Evolutionary conservation across 139 green algal genomes (phyloP).

Genomic region (Chlorella sp.): DNA sequence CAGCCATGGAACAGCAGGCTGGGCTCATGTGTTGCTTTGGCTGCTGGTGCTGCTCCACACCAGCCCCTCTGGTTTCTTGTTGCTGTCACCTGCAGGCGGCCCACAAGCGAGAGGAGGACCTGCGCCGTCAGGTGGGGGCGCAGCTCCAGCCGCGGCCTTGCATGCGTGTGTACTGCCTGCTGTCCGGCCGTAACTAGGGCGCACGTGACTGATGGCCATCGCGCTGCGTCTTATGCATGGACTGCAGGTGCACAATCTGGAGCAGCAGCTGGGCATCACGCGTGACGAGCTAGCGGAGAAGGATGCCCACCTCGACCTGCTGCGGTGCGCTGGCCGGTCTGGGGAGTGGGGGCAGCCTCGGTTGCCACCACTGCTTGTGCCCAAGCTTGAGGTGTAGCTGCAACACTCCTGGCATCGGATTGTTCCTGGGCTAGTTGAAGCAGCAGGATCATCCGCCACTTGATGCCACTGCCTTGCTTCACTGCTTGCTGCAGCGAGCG

Average conservation of each 20-base stretch:
- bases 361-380: too few relatives aligned
- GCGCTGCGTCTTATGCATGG: not conserved
- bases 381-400: not conserved
- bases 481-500: conserved; percentile 1
- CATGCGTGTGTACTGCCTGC: too few relatives aligned
- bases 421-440: not conserved
- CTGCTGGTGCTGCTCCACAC: not conserved
- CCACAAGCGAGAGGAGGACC: conserved; percentile 32
- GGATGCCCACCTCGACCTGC: conserved; percentile 22
- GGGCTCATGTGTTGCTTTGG: not conserved
- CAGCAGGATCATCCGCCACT: too few relatives aligned
- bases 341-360: not conserved
- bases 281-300: conserved; percentile 20
- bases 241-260: conserved; percentile 14
- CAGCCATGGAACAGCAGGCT: not conserved
- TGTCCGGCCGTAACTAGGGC: too few relatives aligned
- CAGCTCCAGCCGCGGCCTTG: too few relatives aligned
- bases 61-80: not conserved
- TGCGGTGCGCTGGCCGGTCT: not conserved
- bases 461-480: not conserved
- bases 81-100: not conserved
- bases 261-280: conserved; percentile 26
- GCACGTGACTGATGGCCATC: too few relatives aligned
- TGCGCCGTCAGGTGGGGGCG: conserved; percentile 29
- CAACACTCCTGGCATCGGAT: not conserved